A percentile compares a stretch with the other conserved stretches of the same genome.
phyloP scores from a whole-genome alignment of 306 rosid species.

The Aeschynomene evenia region DNA sequence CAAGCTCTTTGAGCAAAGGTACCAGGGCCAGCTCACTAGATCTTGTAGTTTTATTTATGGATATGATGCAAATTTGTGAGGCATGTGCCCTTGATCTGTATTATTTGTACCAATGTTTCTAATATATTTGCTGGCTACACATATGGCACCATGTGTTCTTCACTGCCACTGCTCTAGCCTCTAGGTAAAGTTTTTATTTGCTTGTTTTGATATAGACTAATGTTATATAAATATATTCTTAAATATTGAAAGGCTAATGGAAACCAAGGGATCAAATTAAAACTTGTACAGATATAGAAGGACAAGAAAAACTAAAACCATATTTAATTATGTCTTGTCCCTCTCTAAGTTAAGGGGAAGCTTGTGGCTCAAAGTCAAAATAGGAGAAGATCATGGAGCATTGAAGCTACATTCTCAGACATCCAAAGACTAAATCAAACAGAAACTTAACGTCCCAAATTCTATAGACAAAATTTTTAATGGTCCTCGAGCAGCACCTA shows the following conservation, averaged over 20 bases:
- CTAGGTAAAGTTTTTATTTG: no score
- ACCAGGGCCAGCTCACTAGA: not conserved
- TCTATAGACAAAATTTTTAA: no score
- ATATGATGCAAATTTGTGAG: not conserved
- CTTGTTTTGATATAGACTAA: no score
- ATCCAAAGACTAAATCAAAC: not conserved
- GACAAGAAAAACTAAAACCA: not conserved
- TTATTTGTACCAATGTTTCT: not conserved
- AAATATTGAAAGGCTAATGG: not conserved
- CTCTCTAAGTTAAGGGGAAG: not conserved
- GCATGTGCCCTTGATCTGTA: not conserved
- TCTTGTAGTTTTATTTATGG: not conserved
- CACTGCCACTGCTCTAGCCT: not conserved
- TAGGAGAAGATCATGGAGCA: not conserved
- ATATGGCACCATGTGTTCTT: not conserved
- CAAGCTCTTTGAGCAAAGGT: not conserved
- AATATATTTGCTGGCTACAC: not conserved
- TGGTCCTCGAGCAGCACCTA: no score
- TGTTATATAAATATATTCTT: no score
- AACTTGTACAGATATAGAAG: not conserved
- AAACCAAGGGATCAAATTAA: not conserved
- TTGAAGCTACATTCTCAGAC: not conserved
- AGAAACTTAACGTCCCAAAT: no score
- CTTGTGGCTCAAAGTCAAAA: not conserved
- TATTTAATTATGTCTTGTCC: not conserved